Evolutionary conservation across 768 basidiomycete genomes (phyloP), one percentile per base, ranked within the genome.

Genomic region (Hygrophoropsis aurantiaca): DNA sequence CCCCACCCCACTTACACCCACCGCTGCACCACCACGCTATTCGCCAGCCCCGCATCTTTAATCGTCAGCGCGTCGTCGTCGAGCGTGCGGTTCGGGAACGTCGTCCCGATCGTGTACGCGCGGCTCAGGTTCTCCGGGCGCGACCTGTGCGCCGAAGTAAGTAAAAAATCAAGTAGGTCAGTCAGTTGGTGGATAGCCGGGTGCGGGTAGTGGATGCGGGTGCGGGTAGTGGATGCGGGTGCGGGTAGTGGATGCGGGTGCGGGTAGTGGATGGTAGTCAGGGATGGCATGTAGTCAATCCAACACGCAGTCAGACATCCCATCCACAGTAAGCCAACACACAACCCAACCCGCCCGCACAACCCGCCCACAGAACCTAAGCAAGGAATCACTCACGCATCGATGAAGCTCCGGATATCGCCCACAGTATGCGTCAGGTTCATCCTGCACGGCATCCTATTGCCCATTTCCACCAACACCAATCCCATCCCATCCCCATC

Each of bases 351-450:
- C 27, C 27, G 13, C 27, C 6, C 13, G 6, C 27, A 30, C 27
- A 30, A 30, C 27, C 6, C 27, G 13, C 27, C 6, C 13, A 30
- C 27, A 30, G 13, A 13, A 30, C 27, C 6, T 13, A 11, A 32
- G 2, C 4, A 18, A 40, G 9, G 9, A 21, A 26, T 33, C 11
- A 83, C 91, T 37, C 60, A 94, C 91, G 89, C 88, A 56, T 94
- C 87, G 72, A 97, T 92, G 60, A 91, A 94, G 56, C 75, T 82
- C 49, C 92, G 73, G 42, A 97, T 76, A 61, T 97, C 92, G 15
- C 79, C 76, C 2, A 97, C 84, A 1, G 89, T 95, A 59, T 97
- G 93, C 2, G 85, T 86, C 50, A 92, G 70, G 64, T 98, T 98
- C 86, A 95, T 90, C 44, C 90, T 75, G 36, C 81, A 82, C 3